These are phyloP conservation scores for Colletotrichum falcatum DNA, from an alignment of 2,329 filamentous ascomycete species.

Conservation along the genomic window DNA sequence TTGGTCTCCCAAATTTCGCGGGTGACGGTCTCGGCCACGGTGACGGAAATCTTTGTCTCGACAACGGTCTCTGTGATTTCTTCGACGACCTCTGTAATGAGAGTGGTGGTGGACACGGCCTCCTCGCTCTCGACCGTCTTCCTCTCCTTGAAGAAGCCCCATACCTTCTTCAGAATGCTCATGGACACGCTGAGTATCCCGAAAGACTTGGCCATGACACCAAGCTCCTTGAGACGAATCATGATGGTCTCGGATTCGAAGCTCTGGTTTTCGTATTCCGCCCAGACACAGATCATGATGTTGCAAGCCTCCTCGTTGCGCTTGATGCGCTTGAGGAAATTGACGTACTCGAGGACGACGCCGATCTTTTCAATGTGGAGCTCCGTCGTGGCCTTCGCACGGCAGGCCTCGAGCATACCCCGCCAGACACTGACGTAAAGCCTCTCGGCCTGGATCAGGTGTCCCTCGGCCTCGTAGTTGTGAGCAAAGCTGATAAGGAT, in stretches of 20 bases:
- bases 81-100: conserved; percentile 55
- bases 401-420: conserved; percentile 50
- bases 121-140: conserved; percentile 50
- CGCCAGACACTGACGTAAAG: conserved; percentile 56
- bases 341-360: conserved; percentile 53
- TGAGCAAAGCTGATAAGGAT: conserved; percentile 52
- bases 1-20: conserved; percentile 53
- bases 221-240: conserved; percentile 52
- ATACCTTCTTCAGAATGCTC: conserved; percentile 52
- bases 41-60: conserved; percentile 51
- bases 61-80: conserved; percentile 52
- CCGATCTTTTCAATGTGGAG: conserved; percentile 53
- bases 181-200: conserved; percentile 51
- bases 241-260: conserved; percentile 50
- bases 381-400: conserved; percentile 47
- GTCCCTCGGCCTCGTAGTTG: conserved; percentile 49
- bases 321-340: conserved; percentile 49
- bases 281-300: conserved; percentile 56
- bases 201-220: conserved; percentile 48
- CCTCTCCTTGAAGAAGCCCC: conserved; percentile 53
- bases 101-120: conserved; percentile 49
- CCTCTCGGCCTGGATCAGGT: conserved; percentile 52
- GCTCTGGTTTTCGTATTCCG: conserved; percentile 53
- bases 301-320: conserved; percentile 53
- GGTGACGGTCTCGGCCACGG: conserved; percentile 50